Conservation (phyloP, 768 basidiomycete species). For the Russula griseocarnosa region DNA sequence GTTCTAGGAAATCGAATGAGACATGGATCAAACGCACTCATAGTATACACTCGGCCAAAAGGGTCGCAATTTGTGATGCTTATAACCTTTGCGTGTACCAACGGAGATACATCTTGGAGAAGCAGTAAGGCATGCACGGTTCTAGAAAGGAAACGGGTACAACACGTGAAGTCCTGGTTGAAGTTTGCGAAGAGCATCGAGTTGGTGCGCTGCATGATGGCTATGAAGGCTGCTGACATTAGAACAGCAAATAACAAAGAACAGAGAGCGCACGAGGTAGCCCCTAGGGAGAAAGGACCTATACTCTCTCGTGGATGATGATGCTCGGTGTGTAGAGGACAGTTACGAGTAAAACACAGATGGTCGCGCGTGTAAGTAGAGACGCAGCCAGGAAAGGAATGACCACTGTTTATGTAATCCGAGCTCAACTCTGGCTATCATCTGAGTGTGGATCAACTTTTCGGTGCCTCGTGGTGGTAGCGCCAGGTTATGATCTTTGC, state of each 20-base stretch:
- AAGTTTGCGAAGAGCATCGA: constrained; percentile 86
- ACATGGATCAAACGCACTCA: constrained; percentile 60
- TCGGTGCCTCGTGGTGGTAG: neutral
- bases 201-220: constrained; percentile 33
- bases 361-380: neutral
- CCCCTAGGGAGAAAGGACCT: neutral
- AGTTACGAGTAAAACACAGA: constrained; percentile 8
- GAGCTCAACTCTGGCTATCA: neutral
- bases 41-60: constrained; percentile 91
- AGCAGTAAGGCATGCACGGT: constrained; percentile 11
- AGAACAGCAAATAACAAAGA: neutral
- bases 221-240: neutral
- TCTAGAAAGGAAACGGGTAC: constrained; percentile 30
- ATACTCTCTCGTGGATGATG: neutral
- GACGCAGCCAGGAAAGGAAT: neutral
- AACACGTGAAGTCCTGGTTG: constrained; percentile 96
- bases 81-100: constrained; percentile 92
- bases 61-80: constrained; percentile 98
- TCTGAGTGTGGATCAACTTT: neutral
- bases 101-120: constrained; percentile 76
- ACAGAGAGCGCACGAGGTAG: neutral
- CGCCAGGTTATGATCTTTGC: neutral
- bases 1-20: neutral
- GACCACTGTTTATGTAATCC: constrained; percentile 14
- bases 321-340: neutral